Base-by-base conservation (phyloP, 1,139 yeast genomes). In the Protomyces inundatus region DNA sequence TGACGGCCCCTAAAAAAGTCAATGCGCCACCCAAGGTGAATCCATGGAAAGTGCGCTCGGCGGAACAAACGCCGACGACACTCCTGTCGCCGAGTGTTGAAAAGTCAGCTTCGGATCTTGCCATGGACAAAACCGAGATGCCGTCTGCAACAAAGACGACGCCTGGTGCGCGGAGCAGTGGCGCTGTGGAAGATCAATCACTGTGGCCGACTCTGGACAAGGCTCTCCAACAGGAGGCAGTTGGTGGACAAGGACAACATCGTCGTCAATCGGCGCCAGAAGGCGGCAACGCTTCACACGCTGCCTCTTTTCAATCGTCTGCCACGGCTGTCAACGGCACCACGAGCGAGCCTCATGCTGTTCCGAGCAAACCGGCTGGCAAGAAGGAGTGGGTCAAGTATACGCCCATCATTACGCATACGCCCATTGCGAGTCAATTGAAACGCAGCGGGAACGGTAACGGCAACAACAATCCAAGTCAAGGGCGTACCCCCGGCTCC, bases 141-240 rank as follows among this genome's bases (percentile, higher is more conserved):
- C 23, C 23, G 23, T 23, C 23, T 6, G 14, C 61, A 23, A 32
- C 50, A 10, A 39, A 16, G 12, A 34, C 35, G 5, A 23, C 37
- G 16, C 10, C 6, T 12, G 23, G 12, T 33, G 10, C 46, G 9
- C 46, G 48, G 23, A 39, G 10, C 39, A 32, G 9, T 37, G 33
- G n/a, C n/a, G 9, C 50, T 14, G 48, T 54, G 9, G 64, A 60
- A 4, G 66, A 64, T 39, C 33, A 57, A n/a, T 37, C 54, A 33
- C 55, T 60, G 9, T 64, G 66, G 66, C 66, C 66, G 12, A 61
- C 66, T n/a, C 55, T 59, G 34, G 61, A 64, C 50, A 64, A 61
- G 55, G 66, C 66, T 12, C 48, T 59, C 12, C 55, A 54, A 12
- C 65, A 60, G 16, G 54, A 12, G 3, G 42, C 7, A n/a, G 52